Percentiles rank a stretch among this genome's conserved stretches.
phyloP scores from a whole-genome alignment of 1,284 basidiomycete species.

The Apiotrichum domesticum region DNA sequence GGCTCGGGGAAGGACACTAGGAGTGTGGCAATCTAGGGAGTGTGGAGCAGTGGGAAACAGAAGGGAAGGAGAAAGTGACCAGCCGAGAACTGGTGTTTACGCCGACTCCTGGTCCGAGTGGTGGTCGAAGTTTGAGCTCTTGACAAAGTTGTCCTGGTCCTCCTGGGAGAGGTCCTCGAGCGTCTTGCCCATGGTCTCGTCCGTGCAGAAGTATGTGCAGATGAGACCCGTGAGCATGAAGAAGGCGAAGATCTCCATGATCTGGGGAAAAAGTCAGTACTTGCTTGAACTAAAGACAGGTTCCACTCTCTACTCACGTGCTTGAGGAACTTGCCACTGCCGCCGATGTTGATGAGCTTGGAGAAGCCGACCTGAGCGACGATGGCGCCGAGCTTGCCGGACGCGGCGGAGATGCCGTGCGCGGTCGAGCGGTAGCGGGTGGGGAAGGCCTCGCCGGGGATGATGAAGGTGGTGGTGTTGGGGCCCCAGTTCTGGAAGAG shows the following conservation, averaged over 20 bases:
- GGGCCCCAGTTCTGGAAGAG: slow-evolving; percentile 57
- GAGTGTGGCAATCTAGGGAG: too few species aligned
- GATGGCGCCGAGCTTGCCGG: slow-evolving; percentile 77
- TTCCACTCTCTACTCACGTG: background rate
- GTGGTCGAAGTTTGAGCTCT: slow-evolving; percentile 14
- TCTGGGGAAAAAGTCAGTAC: background rate
- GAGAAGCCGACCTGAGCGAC: slow-evolving; percentile 73
- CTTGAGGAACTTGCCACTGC: slow-evolving; percentile 54
- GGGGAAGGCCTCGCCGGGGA: slow-evolving; percentile 80
- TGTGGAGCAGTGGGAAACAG: too few species aligned
- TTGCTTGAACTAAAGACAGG: too few species aligned
- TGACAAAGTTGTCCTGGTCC: slow-evolving; percentile 59
- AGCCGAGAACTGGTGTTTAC: background rate
- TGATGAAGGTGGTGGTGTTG: slow-evolving; percentile 62
- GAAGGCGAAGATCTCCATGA: slow-evolving; percentile 59
- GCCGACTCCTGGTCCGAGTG: background rate
- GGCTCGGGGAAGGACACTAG: too few species aligned
- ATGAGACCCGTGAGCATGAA: slow-evolving; percentile 72
- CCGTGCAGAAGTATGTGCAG: slow-evolving; percentile 65
- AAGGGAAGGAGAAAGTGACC: background rate
- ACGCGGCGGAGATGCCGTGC: slow-evolving; percentile 77
- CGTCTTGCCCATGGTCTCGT: slow-evolving; percentile 64
- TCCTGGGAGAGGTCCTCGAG: slow-evolving; percentile 67
- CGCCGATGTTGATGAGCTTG: slow-evolving; percentile 62
- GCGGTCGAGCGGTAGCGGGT: slow-evolving; percentile 77